Conservation (phyloP, 83 land plant genomes). For the Picea abies region DNA sequence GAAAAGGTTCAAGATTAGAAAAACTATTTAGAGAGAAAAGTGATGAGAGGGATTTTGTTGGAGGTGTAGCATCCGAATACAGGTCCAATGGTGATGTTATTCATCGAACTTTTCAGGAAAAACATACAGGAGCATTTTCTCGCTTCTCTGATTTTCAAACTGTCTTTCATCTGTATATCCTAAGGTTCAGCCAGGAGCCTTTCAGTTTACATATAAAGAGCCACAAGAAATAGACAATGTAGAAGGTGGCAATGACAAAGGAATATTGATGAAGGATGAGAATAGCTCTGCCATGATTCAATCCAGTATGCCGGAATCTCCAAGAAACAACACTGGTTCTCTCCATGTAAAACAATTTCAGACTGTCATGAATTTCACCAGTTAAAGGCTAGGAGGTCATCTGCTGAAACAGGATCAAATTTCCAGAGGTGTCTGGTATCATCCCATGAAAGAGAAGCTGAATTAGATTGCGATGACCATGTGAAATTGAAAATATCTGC, state of each 20-base stretch:
- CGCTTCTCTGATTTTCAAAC: neutral
- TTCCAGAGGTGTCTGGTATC: too few species aligned
- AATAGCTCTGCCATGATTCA: neutral
- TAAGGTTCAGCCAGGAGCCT: neutral
- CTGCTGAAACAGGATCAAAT: too few species aligned
- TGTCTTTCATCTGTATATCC: neutral
- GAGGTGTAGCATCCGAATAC: neutral
- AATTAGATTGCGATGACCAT: too few species aligned
- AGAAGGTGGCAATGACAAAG: neutral
- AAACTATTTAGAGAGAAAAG: neutral
- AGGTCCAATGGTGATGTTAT: neutral
- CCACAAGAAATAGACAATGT: neutral
- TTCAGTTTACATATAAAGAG: neutral
- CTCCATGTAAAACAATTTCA: neutral
- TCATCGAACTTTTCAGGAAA: neutral
- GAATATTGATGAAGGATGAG: neutral
- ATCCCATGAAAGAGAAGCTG: too few species aligned
- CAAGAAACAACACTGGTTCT: neutral
- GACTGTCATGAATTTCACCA: neutral
- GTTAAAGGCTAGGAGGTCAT: constrained; percentile 3
- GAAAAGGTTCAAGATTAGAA: neutral
- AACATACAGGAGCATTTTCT: neutral
- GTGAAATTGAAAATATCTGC: too few species aligned
- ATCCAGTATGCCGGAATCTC: neutral
- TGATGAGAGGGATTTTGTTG: neutral